Conservation (phyloP, 345 rosid species). For the Gossypium bickii region DNA sequence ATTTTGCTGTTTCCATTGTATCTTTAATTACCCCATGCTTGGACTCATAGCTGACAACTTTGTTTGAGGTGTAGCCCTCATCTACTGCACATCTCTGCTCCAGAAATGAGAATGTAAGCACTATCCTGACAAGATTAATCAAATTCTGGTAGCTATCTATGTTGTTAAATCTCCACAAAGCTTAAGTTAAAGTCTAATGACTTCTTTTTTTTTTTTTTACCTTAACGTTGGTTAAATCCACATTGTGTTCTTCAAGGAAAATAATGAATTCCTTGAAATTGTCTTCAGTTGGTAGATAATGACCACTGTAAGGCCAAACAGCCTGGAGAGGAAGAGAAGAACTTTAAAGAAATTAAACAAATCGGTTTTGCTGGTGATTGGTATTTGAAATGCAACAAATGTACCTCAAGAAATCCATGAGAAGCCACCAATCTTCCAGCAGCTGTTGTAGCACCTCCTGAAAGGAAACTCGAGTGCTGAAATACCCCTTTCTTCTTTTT, state of each 20-base stretch:
- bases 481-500: slow-evolving; percentile 61
- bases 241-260: slow-evolving; percentile 52
- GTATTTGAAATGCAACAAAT: neutral
- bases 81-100: slow-evolving; percentile 49
- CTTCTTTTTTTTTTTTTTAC: slow-evolving; percentile 20
- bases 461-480: slow-evolving; percentile 63
- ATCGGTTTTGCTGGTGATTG: neutral
- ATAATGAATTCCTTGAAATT: slow-evolving; percentile 48
- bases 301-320: slow-evolving; percentile 72
- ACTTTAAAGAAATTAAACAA: neutral
- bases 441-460: slow-evolving; percentile 66
- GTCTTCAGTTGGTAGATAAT: slow-evolving; percentile 64
- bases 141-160: neutral
- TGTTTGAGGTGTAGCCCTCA: slow-evolving; percentile 42
- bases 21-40: slow-evolving; percentile 13
- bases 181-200: neutral
- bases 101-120: neutral
- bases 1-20: neutral
- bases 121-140: neutral
- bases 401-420: slow-evolving; percentile 56
- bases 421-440: slow-evolving; percentile 57
- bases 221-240: slow-evolving; percentile 57
- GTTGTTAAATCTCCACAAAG: neutral
- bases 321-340: slow-evolving; percentile 31
- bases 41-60: slow-evolving; percentile 20